These are phyloP conservation scores for Bolboschoenus planiculmis DNA, from an alignment of 176 grass and related monocot species.

Conservation along the genomic window DNA sequence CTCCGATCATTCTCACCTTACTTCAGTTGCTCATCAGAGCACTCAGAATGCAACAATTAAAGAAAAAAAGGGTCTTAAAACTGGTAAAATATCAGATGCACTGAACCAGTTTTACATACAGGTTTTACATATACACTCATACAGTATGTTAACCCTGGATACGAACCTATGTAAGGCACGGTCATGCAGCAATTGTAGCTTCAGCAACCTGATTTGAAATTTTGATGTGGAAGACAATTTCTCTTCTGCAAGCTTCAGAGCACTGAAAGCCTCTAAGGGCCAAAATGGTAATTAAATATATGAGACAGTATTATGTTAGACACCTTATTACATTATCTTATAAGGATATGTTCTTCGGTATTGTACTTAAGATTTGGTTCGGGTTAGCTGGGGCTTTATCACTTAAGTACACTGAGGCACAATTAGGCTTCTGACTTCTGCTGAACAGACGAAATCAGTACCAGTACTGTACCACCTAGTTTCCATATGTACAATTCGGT, in stretches of 20 bases:
- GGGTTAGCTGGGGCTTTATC: background rate
- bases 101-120: background rate
- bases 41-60: slow-evolving; percentile 5
- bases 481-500: background rate
- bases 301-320: slow-evolving; percentile 1
- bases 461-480: background rate
- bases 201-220: slow-evolving; percentile 67
- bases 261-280: slow-evolving; percentile 62
- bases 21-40: background rate
- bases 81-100: background rate
- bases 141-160: slow-evolving; percentile 14
- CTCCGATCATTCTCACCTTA: background rate
- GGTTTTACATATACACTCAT: background rate
- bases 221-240: slow-evolving; percentile 58
- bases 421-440: background rate
- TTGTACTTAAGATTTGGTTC: background rate
- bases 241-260: slow-evolving; percentile 79
- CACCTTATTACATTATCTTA: background rate
- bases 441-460: background rate
- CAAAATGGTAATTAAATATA: slow-evolving; percentile 8
- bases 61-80: background rate
- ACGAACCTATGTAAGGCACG: slow-evolving; percentile 68
- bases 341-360: background rate
- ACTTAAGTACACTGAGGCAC: background rate
- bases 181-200: slow-evolving; percentile 87